phyloP scores from a whole-genome alignment of 192 early-diverging fungal genomes.

The Backusella tarrabulga region DNA sequence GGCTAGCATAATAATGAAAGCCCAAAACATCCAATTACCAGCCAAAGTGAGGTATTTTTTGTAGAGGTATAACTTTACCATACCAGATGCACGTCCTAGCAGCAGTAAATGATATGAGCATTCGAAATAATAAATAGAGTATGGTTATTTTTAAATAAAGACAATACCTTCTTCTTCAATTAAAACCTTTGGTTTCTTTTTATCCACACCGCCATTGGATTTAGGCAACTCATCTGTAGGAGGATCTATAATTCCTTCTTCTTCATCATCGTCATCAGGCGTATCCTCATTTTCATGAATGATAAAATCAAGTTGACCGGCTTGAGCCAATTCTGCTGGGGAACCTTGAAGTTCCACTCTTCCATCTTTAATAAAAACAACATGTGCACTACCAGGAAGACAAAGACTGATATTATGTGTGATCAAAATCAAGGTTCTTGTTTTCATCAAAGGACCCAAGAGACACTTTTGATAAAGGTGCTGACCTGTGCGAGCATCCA shows the following conservation, averaged over 20 bases:
- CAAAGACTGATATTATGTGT: constrained; percentile 76
- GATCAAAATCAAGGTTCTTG: constrained; percentile 81
- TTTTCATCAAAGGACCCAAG: constrained; percentile 65
- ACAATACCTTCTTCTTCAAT: constrained; percentile 43
- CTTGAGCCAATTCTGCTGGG: constrained; percentile 11
- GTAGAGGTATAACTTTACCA: constrained; percentile 76
- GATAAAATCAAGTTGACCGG: constrained; percentile 24
- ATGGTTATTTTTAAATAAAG: neutral
- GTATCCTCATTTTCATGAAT: constrained; percentile 22
- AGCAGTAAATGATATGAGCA: neutral
- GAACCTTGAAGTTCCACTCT: constrained; percentile 30
- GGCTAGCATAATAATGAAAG: constrained; percentile 41
- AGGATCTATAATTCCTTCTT: constrained; percentile 11
- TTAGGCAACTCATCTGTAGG: neutral
- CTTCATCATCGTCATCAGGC: neutral
- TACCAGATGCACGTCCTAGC: constrained; percentile 69
- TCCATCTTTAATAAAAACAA: constrained; percentile 51
- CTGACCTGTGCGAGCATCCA: constrained; percentile 79
- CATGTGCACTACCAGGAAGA: constrained; percentile 47
- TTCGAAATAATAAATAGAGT: neutral
- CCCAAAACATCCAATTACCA: constrained; percentile 61
- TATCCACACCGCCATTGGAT: neutral
- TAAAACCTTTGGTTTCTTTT: constrained; percentile 34
- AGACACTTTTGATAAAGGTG: constrained; percentile 79
- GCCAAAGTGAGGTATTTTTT: constrained; percentile 67